phyloP scores from a whole-genome alignment of 306 rosid species.

The Mimosa pudica region DNA sequence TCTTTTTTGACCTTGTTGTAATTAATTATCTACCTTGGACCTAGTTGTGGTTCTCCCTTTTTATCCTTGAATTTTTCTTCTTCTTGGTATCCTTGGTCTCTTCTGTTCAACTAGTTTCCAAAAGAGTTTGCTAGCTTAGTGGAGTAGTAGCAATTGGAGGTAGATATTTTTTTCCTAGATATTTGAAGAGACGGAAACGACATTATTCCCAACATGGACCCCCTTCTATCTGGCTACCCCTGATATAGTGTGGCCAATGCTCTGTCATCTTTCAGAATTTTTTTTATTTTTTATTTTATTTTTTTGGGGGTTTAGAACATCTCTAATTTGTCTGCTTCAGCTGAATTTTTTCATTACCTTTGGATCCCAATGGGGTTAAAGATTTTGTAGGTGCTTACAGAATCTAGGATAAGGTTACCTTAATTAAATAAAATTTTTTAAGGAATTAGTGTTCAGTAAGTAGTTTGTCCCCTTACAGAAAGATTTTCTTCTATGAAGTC shows the following conservation, averaged over 20 bases:
- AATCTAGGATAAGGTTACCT: background rate
- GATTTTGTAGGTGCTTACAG: background rate
- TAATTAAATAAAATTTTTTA: background rate
- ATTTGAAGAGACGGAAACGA: background rate
- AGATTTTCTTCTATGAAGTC: background rate
- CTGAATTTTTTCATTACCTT: slow-evolving; percentile 15
- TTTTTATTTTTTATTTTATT: no score
- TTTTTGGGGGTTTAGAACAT: background rate
- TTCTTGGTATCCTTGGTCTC: background rate
- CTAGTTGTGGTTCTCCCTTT: background rate
- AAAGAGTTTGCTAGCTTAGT: background rate
- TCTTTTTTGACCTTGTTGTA: no score
- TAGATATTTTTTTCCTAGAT: background rate
- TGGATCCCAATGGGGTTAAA: background rate
- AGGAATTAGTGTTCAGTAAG: background rate
- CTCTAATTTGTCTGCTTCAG: background rate
- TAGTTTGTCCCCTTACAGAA: background rate
- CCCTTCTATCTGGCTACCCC: background rate
- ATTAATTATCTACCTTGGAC: no score
- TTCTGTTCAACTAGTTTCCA: background rate
- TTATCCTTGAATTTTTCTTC: background rate
- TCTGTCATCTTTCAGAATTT: background rate
- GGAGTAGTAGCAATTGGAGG: background rate
- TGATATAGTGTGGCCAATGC: background rate
- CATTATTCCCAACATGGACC: background rate